Evolutionary conservation across 257 asterid genomes (phyloP), one percentile per base, ranked within the genome.

Genomic region (Rhazya stricta): DNA sequence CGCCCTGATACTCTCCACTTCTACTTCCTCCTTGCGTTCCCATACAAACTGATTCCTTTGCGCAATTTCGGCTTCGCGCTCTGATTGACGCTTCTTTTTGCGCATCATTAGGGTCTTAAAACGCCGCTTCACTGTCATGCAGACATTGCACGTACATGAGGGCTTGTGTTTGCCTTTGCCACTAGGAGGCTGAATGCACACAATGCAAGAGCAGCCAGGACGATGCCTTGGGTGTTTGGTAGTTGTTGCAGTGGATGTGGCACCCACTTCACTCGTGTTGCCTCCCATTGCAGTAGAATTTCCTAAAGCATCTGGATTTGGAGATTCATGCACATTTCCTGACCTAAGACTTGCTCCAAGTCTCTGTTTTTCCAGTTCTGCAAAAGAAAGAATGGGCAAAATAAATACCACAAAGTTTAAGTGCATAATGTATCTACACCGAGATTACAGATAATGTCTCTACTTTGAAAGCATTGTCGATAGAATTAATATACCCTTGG

Each of bases 151-250:
- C 3, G 81, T 77, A 81, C 99, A 94, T 0, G 97, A 86, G 70
- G 99, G 97, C 88, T 94, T 88, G 90, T 94, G 99, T 67, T 92
- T 94, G 70, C 97, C 99, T 79, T 92, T 94, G 69, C 99, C 97
- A 66, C 99, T 94, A 0, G 99, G 99, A 60, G 99, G 99, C 84
- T 94, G 99, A 85, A 94, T 94, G 89, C 99, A 94, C 72, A 92
- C 97, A 30, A 94, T 92, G 90, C 99, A 94, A 41, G 99, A 91
- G 82, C 99, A 94, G 77, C 99, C 99, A 19, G 97, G 96, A 36
- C 96, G 94, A 74, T 91, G 97, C 88, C 98, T 85, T 0, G 98
- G 98, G 79, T 94, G 98, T 67, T 85, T 94, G 10, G 97, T 94
- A 27, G 97, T 94, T 34, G 96, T 77, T 69, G 96, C 96, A 19